Base-by-base conservation (phyloP, 1,284 basidiomycete genomes). In the Malassezia arunalokei region DNA sequence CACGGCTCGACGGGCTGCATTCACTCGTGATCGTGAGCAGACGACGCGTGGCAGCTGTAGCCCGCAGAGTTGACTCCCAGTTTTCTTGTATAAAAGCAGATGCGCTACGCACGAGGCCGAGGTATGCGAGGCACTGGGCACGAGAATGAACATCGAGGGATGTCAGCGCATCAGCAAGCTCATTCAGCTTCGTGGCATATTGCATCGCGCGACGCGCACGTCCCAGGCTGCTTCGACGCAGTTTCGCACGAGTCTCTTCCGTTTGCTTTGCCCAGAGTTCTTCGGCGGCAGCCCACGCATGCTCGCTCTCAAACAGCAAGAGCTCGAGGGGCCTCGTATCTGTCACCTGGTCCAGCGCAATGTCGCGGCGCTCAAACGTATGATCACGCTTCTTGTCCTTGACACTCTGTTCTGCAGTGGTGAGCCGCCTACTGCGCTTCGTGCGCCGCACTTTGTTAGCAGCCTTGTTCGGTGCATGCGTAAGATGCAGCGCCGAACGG, bases 221-320 rank as follows among this genome's bases (percentile, higher is more conserved):
- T 8, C 83, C 81, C 4, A 85, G 83, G 29, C 85, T 84, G 54
- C 80, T 84, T 60, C 85, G 83, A 40, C 83, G 80, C 43, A 83
- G 76, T 17, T 80, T 76, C 38, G 78, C 28, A 17, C 43, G 40
- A 77, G 15, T 82, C 77, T 28, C 77, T 75, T 5, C 77, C 76
- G 43, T 78, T 78, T 12, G 79, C 48, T 79, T 75, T 3, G 79
- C 73, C 49, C 79, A 77, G 38, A 91, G 79, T 60, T 89, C 86
- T 74, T 90, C 86, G 8, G 87, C 83, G 74, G 87, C 83, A 0
- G 87, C 83, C 82, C 88, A 89, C n/a, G 87, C 85, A 43, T 90
- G 82, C 74, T 95, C 90, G 6, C 87, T 81, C 70, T 90, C 87
- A 66, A 90, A 84, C 8, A 94, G 79, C 38, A 90, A 76, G 1